Evolutionary conservation across 208 protist genomes (phyloP).

Genomic region (Leishmania guyanensis): DNA sequence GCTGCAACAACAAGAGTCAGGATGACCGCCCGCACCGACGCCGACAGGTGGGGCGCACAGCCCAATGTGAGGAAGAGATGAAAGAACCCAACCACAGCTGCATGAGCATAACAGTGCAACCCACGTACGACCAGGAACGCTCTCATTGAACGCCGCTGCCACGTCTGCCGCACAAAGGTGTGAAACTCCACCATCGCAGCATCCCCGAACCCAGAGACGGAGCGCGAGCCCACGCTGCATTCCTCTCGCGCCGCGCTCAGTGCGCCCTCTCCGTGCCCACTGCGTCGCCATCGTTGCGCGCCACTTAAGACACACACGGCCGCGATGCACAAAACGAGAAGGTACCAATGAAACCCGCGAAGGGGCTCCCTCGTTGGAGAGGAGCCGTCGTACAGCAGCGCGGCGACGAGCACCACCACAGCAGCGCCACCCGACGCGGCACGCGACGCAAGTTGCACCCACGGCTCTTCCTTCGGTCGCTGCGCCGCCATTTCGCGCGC

Average conservation of each 20-base stretch:
- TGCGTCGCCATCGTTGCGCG: constrained; percentile 6
- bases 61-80: constrained; percentile 23
- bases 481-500: constrained; percentile 20
- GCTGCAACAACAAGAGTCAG: constrained; percentile 16
- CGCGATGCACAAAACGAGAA: neutral
- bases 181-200: constrained; percentile 7
- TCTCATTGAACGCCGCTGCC: constrained; percentile 56
- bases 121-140: constrained; percentile 37
- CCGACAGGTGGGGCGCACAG: constrained; percentile 12
- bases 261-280: neutral
- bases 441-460: neutral
- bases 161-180: constrained; percentile 52
- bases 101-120: constrained; percentile 32
- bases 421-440: neutral
- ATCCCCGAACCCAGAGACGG: neutral
- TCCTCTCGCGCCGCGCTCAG: constrained; percentile 1
- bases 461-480: constrained; percentile 13
- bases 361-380: neutral
- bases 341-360: neutral
- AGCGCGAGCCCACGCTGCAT: neutral
- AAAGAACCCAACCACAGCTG: constrained; percentile 3
- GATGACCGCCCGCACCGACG: constrained; percentile 4
- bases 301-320: neutral
- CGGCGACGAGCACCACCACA: constrained; percentile 4
- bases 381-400: constrained; percentile 24